A percentile compares a stretch with the other conserved stretches of the same genome.
phyloP scores from a whole-genome alignment of 1,284 basidiomycete species.

The Apiotrichum mycotoxinovorans region DNA sequence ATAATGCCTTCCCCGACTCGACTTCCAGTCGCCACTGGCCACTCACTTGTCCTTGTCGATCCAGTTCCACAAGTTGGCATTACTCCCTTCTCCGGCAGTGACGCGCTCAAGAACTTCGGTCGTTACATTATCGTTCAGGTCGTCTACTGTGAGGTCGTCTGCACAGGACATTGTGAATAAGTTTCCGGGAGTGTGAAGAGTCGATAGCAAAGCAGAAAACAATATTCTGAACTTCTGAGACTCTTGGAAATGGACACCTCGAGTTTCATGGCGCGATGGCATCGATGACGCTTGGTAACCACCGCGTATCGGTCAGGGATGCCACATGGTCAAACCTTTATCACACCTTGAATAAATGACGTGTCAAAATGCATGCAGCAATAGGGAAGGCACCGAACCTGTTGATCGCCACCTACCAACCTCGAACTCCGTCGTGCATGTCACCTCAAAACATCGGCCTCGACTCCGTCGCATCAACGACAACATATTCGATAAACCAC shows the following conservation, averaged over 20 bases:
- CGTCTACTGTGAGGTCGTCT: slow-evolving; percentile 49
- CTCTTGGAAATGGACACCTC: too few relatives aligned
- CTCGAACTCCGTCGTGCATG: neutral
- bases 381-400: too few relatives aligned
- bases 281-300: neutral
- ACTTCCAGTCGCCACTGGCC: too few relatives aligned
- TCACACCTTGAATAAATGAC: neutral
- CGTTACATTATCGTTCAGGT: slow-evolving; percentile 37
- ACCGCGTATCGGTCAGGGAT: too few relatives aligned
- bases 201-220: too few relatives aligned
- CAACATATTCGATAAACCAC: neutral
- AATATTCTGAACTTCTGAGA: too few relatives aligned
- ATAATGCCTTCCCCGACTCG: neutral
- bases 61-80: slow-evolving; percentile 46
- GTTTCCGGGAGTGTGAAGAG: too few relatives aligned
- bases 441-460: neutral
- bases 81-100: slow-evolving; percentile 45
- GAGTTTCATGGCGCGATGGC: neutral
- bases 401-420: neutral
- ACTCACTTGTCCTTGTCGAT: slow-evolving; percentile 49
- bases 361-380: neutral
- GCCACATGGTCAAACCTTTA: neutral
- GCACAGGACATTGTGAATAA: slow-evolving; percentile 46
- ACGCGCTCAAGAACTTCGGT: slow-evolving; percentile 46
- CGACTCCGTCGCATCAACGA: neutral